phyloP scores from a whole-genome alignment of 108 stramenopile genomes.

The Skeletonema tropicum region DNA sequence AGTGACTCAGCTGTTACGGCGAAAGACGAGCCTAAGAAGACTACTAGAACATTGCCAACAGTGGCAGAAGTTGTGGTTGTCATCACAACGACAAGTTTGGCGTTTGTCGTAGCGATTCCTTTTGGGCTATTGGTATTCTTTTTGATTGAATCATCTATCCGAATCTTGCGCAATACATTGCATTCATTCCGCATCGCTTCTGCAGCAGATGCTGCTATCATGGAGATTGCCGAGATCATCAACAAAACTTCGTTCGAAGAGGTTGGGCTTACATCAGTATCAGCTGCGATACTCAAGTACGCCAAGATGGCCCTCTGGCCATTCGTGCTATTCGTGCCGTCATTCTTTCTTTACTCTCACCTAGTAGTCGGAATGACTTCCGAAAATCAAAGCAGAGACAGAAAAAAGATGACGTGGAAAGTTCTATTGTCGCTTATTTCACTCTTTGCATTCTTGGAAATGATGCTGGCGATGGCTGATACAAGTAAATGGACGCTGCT shows the following conservation, averaged over 20 bases:
- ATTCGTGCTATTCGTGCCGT: not conserved
- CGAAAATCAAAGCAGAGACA: constrained; percentile 9
- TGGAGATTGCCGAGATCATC: not conserved
- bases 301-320: constrained; percentile 4
- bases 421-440: not conserved
- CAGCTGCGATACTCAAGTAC: not conserved
- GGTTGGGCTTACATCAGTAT: not conserved
- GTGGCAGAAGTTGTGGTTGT: not conserved
- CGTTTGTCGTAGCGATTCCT: not conserved
- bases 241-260: not conserved
- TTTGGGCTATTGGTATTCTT: not conserved
- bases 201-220: not conserved
- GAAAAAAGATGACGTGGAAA: not conserved
- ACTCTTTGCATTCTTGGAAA: constrained; percentile 8
- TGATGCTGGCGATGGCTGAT: not conserved
- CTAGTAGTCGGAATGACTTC: not conserved
- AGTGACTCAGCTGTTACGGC: not conserved
- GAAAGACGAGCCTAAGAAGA: not conserved
- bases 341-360: not conserved
- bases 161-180: not conserved
- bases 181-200: not conserved
- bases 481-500: constrained; percentile 1
- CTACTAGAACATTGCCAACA: not conserved
- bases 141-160: not conserved
- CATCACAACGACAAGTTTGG: not conserved